Evolutionary conservation across 352 stramenopile genomes (phyloP), one percentile per base, ranked within the genome.

Genomic region (Phytophthora vignae): DNA sequence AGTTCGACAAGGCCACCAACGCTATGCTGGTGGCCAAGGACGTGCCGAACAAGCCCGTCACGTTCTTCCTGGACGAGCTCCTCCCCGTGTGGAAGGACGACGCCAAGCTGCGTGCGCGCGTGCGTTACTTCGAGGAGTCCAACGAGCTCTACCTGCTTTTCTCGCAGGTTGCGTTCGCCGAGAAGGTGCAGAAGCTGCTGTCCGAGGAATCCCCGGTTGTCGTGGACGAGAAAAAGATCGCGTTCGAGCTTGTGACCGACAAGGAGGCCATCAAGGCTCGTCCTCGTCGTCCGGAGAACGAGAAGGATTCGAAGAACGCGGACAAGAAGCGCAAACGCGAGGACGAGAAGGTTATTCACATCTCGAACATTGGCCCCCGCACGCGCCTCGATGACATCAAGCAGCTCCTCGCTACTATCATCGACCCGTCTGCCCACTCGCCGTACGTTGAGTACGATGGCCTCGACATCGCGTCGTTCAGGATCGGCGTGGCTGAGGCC

Each of bases 361-460:
- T 96, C 64, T 92, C 88, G 19, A 91, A 93, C 77, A 91, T 96
- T 50, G 87, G 84, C 33, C 79, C 66, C 46, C 81, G 82, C 38
- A 88, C 92, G 44, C 85, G 84, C 48, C 73, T 95, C 48, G 82
- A 91, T 65, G 89, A 96, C 64, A 92, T 95, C 57, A 96, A 96
- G 83, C 86, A 95, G 71, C 73, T 95, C 3, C 64, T 97, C 50
- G 78, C 83, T 6, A 75, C 66, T 1, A 88, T 83, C 31, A 78
- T 90, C 66, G 83, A 84, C 27, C 67, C 84, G 2, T 65, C 69
- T 4, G 63, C 60, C 38, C 85, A 85, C 44, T 83, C 84, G 52
- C 90, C 88, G 19, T 96, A 87, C 71, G 87, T 96, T 53, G 85
- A 94, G 67, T 96, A 90, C 70, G 82, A 94, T 57, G 90, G 90